Conservation (phyloP, 2,329 filamentous ascomycete species). For the Colletotrichum tamarilloi region DNA sequence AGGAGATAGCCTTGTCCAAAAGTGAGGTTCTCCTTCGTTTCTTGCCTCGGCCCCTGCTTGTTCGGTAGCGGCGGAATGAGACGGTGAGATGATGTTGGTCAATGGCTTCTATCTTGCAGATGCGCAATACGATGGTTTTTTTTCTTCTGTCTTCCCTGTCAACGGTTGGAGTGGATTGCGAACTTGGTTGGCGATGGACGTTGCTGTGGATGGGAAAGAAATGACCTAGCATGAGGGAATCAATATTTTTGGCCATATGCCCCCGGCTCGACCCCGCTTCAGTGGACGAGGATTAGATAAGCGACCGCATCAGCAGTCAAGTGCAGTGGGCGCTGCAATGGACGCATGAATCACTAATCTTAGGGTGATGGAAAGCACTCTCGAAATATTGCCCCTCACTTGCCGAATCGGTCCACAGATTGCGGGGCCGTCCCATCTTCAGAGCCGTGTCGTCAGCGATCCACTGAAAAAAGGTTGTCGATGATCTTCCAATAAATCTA, state of each 20-base stretch:
- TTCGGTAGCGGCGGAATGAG: constrained; percentile 16
- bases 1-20: constrained; percentile 19
- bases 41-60: constrained; percentile 13
- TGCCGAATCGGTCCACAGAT: constrained; percentile 16
- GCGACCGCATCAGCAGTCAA: constrained; percentile 1
- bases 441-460: constrained; percentile 28
- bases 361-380: constrained; percentile 10
- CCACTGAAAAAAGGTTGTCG: constrained; percentile 28
- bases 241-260: constrained; percentile 32
- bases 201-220: constrained; percentile 31
- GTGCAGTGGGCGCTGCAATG: background rate
- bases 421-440: background rate
- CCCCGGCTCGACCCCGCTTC: constrained; percentile 8
- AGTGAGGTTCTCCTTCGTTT: background rate
- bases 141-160: background rate
- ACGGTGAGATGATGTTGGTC: constrained; percentile 13
- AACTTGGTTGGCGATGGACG: constrained; percentile 19
- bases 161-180: background rate
- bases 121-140: constrained; percentile 15
- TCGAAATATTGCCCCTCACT: constrained; percentile 29
- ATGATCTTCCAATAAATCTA: constrained; percentile 34
- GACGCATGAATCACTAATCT: constrained; percentile 33
- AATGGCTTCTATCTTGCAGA: constrained; percentile 10
- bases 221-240: constrained; percentile 26
- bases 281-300: constrained; percentile 33